These are phyloP conservation scores for Talaromyces amestolkiae DNA, from an alignment of 2,329 filamentous ascomycete species.

Conservation along the genomic window DNA sequence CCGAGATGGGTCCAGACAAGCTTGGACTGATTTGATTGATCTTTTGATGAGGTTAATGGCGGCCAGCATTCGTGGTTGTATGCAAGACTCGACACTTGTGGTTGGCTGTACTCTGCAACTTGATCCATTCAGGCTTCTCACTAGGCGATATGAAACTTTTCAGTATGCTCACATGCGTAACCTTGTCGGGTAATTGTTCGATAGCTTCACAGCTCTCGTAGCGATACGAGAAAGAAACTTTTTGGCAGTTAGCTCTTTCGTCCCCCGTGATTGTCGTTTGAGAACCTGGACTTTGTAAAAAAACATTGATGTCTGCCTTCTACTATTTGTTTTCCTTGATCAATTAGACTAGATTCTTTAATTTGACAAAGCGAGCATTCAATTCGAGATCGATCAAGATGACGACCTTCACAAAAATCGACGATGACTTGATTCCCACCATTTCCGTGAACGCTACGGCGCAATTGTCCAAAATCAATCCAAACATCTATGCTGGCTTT, in stretches of 20 bases:
- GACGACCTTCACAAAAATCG: slow-evolving; percentile 70
- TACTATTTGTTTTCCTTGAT: background rate
- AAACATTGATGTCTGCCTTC: background rate
- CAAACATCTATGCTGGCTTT: slow-evolving; percentile 81
- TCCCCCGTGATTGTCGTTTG: background rate
- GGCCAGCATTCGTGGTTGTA: background rate
- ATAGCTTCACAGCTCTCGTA: background rate
- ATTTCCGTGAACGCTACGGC: slow-evolving; percentile 65
- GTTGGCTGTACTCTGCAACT: background rate
- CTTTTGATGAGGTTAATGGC: background rate
- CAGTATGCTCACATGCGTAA: background rate
- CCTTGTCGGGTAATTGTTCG: background rate
- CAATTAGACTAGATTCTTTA: background rate
- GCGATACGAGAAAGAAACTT: background rate
- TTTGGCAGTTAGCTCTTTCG: background rate
- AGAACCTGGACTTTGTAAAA: background rate
- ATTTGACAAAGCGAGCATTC: background rate
- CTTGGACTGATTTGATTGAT: background rate
- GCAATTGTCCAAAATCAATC: slow-evolving; percentile 69
- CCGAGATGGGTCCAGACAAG: background rate
- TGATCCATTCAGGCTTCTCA: background rate
- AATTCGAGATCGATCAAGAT: slow-evolving; percentile 42
- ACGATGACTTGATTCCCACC: slow-evolving; percentile 58
- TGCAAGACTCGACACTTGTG: background rate
- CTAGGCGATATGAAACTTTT: background rate